A percentile compares a stretch with the other conserved stretches of the same genome.
phyloP scores from a whole-genome alignment of 805 yeast genomes.

The Saturnispora diversa region DNA sequence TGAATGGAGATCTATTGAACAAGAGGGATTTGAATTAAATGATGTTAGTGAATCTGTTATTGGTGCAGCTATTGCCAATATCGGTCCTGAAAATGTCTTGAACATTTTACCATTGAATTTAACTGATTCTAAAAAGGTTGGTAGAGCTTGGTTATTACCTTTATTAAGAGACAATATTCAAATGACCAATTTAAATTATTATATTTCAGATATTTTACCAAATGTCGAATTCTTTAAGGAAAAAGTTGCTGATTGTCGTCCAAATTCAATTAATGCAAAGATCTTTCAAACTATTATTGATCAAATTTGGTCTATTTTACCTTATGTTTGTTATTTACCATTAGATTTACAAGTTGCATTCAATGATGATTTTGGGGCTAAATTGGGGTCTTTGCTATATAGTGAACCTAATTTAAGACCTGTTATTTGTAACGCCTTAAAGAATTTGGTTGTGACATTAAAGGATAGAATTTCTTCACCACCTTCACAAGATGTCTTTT shows the following conservation, averaged over 20 bases:
- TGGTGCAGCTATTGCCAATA: slow-evolving; percentile 63
- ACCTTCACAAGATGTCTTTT: slow-evolving; percentile 51
- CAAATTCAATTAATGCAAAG: slow-evolving; percentile 61
- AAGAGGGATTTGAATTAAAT: slow-evolving; percentile 56
- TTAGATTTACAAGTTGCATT: slow-evolving; percentile 59
- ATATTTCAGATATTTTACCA: slow-evolving; percentile 59
- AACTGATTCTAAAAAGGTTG: slow-evolving; percentile 51
- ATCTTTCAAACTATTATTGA: slow-evolving; percentile 78
- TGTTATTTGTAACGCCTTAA: slow-evolving; percentile 74
- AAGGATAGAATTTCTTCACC: slow-evolving; percentile 33
- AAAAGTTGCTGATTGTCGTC: slow-evolving; percentile 36
- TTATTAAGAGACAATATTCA: slow-evolving; percentile 78
- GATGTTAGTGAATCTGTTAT: slow-evolving; percentile 75
- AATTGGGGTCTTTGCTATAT: slow-evolving; percentile 66
- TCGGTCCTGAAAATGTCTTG: slow-evolving; percentile 84
- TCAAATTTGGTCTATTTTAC: slow-evolving; percentile 88
- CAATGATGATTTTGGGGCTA: slow-evolving; percentile 69
- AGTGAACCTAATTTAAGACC: slow-evolving; percentile 68
- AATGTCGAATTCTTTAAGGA: slow-evolving; percentile 45
- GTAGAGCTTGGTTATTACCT: slow-evolving; percentile 95
- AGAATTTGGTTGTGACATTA: slow-evolving; percentile 62
- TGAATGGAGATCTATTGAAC: slow-evolving; percentile 75
- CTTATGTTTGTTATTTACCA: slow-evolving; percentile 84
- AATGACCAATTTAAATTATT: slow-evolving; percentile 60
- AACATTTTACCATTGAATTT: slow-evolving; percentile 72